Percentiles rank a stretch among this genome's conserved stretches.
Evolutionary conservation across 2,329 filamentous ascomycete genomes (phyloP).

Genomic region (Epichloe brachyelytri): DNA sequence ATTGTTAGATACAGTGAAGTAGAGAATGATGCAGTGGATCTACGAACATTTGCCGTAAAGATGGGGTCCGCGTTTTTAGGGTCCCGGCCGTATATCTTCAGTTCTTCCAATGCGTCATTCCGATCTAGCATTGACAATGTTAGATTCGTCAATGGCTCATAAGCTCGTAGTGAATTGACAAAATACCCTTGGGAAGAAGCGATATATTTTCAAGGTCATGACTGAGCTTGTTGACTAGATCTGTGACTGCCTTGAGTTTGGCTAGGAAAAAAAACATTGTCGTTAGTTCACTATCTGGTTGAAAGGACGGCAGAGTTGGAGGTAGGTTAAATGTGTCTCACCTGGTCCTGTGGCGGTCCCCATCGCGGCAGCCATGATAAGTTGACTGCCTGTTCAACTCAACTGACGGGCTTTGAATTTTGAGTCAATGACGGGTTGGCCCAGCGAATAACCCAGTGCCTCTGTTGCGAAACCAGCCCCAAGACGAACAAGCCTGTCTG

Average conservation of each 20-base stretch:
- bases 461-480: neutral
- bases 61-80: slow-evolving; percentile 64
- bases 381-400: slow-evolving; percentile 1
- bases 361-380: slow-evolving; percentile 13
- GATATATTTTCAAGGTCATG: slow-evolving; percentile 47
- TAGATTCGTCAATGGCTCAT: slow-evolving; percentile 1
- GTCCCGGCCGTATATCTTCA: slow-evolving; percentile 57
- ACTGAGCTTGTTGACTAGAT: slow-evolving; percentile 48
- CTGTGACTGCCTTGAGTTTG: slow-evolving; percentile 56
- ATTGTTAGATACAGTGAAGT: slow-evolving; percentile 1
- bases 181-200: slow-evolving; percentile 47
- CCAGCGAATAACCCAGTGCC: neutral
- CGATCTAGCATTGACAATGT: slow-evolving; percentile 36
- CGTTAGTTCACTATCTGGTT: slow-evolving; percentile 4
- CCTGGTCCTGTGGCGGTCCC: slow-evolving; percentile 29
- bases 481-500: neutral
- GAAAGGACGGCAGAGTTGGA: slow-evolving; percentile 5
- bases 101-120: slow-evolving; percentile 46
- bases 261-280: slow-evolving; percentile 25
- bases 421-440: neutral
- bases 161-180: neutral
- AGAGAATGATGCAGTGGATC: neutral
- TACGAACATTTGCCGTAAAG: slow-evolving; percentile 60
- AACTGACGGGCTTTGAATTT: neutral
- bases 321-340: slow-evolving; percentile 14